Percentiles rank a stretch among this genome's conserved stretches.
These are phyloP conservation scores for Pyrenochaeta sp. DNA, from an alignment of 2,329 filamentous ascomycete genomes.

Conservation along the genomic window DNA sequence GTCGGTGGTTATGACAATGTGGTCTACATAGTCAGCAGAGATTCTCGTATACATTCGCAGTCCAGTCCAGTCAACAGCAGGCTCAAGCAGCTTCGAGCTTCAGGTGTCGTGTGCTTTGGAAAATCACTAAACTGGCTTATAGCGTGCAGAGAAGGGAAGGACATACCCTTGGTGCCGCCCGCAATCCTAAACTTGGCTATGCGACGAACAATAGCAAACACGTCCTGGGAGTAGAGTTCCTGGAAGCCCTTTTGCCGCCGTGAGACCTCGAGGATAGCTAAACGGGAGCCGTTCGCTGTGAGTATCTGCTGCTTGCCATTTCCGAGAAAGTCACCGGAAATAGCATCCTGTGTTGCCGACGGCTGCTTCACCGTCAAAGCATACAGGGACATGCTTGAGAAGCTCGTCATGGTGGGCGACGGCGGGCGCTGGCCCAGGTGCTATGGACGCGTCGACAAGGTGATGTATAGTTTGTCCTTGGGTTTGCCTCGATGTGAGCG, in stretches of 20 bases:
- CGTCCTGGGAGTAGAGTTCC: constrained; percentile 87
- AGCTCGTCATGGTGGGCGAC: constrained; percentile 82
- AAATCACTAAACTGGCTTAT: constrained; percentile 59
- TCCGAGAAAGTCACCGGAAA: constrained; percentile 93
- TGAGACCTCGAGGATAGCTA: constrained; percentile 88
- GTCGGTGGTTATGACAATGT: constrained; percentile 93
- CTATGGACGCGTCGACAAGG: constrained; percentile 22
- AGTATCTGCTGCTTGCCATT: constrained; percentile 98
- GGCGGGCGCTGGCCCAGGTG: constrained; percentile 44
- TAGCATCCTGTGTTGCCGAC: constrained; percentile 86
- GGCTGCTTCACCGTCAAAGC: constrained; percentile 94
- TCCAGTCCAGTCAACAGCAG: constrained; percentile 36
- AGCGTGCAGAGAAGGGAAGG: constrained; percentile 29
- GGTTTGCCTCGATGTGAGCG: not conserved
- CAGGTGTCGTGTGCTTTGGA: constrained; percentile 48
- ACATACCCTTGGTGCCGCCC: constrained; percentile 93
- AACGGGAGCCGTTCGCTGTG: constrained; percentile 87
- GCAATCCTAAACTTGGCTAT: constrained; percentile 90
- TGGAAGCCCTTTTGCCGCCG: constrained; percentile 85
- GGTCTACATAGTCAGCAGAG: constrained; percentile 70
- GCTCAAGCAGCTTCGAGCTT: constrained; percentile 33
- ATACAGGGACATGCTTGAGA: constrained; percentile 98
- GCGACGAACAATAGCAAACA: constrained; percentile 93
- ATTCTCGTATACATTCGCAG: constrained; percentile 40
- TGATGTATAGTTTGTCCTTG: not conserved